Base-by-base conservation (phyloP, 2,329 filamentous ascomycete genomes). In the Aspergillus alliaceus region DNA sequence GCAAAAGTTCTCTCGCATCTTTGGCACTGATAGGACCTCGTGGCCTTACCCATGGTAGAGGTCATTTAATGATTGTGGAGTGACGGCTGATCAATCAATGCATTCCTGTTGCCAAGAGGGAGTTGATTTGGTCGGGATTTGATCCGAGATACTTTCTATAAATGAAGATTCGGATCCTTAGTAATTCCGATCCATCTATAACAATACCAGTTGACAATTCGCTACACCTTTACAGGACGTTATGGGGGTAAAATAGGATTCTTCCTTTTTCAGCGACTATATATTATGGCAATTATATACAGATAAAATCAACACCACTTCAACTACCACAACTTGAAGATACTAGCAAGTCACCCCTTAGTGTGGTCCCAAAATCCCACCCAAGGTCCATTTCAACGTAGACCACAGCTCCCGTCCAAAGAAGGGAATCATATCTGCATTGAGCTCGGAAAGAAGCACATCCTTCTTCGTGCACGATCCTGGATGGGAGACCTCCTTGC, bases 1-100 rank as follows among this genome's bases (percentile, higher is more conserved):
- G 70, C 69, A 56, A 73, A 73, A 12, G 66, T 55, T 42, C 66
- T 63, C 5, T 66, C 59, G 48, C 71, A 72, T 58, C 71, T 61
- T 22, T 69, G 66, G 34, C 70, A 72, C 31, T 72, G 66, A 53
- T 66, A 72, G 53, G 59, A 56, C 31, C 57, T 61, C 9, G 55
- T 39, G n/a, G 59, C 32, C 27, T 59, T 65, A 37, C 62, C 64
- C 66, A 67, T 66, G 31, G 51, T 52, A 22, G 15, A 15, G 50
- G 25, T n/a, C n/a, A n/a, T n/a, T n/a, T n/a, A 14, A 11, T 52
- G 22, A 34, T 40, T 15, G 48, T 24, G 35, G 14, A 37, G 27
- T 39, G 31, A 25, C 6, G 22, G 6, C 12, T 6, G 22, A 25
- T 25, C 20, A 42, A 25, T 42, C 35, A 42, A 24, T 42, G 9